Conservation (phyloP, 108 stramenopile genomes). For the Phaeodactylum tricornutum region DNA sequence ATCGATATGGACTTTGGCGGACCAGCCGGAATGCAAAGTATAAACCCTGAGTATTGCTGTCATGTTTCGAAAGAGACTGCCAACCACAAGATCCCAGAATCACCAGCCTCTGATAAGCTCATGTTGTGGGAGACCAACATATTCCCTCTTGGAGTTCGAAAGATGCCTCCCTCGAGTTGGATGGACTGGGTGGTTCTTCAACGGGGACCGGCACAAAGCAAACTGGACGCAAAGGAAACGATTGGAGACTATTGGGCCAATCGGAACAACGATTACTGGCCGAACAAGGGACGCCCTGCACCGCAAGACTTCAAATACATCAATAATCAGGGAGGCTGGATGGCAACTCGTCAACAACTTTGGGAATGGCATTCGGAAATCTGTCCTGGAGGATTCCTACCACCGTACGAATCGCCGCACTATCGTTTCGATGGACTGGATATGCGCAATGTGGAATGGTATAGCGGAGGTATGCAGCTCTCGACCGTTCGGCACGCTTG, state of each 20-base stretch:
- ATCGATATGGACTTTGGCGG: conserved; percentile 15
- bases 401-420: conserved; percentile 61
- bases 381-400: conserved; percentile 75
- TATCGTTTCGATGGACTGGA: conserved; percentile 43
- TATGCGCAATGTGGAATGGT: conserved; percentile 21
- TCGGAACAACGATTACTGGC: conserved; percentile 12
- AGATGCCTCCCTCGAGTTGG: conserved; percentile 30
- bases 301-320: conserved; percentile 38
- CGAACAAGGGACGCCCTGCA: conserved; percentile 8
- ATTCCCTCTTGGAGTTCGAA: conserved; percentile 51
- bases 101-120: conserved; percentile 34
- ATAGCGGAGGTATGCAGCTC: conserved; percentile 52
- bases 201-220: conserved; percentile 27
- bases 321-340: conserved; percentile 78
- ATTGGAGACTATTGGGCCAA: conserved; percentile 55
- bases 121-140: conserved; percentile 55
- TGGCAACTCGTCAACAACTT: conserved; percentile 63
- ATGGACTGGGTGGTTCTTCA: conserved; percentile 35
- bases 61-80: conserved; percentile 20
- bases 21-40: conserved; percentile 5
- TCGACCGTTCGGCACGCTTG: conserved; percentile 40
- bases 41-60: conserved; percentile 47
- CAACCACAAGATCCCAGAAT: conserved; percentile 18
- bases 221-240: conserved; percentile 8
- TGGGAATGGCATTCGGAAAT: conserved; percentile 65